Evolutionary conservation across 2,329 filamentous ascomycete species (phyloP), one percentile per base, ranked within the genome.

Genomic region (Scedosporium aurantiacum): DNA sequence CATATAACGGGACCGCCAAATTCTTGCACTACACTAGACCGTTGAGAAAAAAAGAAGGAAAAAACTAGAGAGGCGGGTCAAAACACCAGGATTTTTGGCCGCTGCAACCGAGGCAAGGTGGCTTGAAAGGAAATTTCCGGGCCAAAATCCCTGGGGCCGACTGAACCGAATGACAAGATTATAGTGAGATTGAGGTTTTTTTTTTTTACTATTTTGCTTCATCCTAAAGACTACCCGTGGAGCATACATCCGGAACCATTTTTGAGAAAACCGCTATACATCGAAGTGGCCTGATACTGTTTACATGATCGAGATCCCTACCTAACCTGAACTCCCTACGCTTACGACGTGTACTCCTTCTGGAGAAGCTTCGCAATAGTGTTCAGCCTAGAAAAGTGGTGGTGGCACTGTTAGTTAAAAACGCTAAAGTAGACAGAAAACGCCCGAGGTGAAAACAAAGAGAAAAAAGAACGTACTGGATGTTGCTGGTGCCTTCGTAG

Each of bases 401-500:
- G 56, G 58, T 12, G 23, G 16, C 32, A 16, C n/a, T 10, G 37
- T 4, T 57, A 32, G 10, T n/a, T 47, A 40, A 5, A 57, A 57
- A 2, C 5, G 23, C 2, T 23, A 5, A 32, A 58, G 18, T 25
- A 18, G 37, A 50, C 37, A 6, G 23, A 57, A 54, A 14, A 23
- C 5, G 23, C n/a, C 8, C 6, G 10, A 25, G 12, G 43, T 28
- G 14, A 14, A 18, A 7, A 16, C 5, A 2, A 16, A 6, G 28
- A 43, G 5, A 5, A 27, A 2, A 16, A 5, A 21, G 18, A 16
- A 74, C 81, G 75, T 73, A 83, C 82, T 88, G 85, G 62, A 88
- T 88, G 71, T 88, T 88, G 75, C 87, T 91, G 61, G 89, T 92
- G 37, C 94, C 94, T 79, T 97, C 93, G 73, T 97, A 97, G 68